Conservation (phyloP, 345 rosid species). For the Abelmoschus esculentus region DNA sequence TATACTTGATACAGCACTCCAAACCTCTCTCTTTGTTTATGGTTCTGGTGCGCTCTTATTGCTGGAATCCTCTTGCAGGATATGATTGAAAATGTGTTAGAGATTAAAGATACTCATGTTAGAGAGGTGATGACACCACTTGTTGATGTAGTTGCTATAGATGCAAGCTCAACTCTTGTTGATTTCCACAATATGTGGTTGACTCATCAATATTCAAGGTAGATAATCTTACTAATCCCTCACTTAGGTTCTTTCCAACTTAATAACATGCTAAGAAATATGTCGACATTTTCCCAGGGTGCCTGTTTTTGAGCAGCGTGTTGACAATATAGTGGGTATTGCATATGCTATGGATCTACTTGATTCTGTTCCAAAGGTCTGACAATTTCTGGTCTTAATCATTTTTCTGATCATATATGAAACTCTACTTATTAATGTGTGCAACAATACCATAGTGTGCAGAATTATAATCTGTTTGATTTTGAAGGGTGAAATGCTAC, state of each 20-base stretch:
- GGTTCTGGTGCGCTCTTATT: conserved; percentile 15
- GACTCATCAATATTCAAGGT: conserved; percentile 98
- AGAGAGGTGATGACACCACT: conserved; percentile 99
- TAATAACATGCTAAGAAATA: conserved; percentile 16
- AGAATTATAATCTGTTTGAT: conserved; percentile 43
- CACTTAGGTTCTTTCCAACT: neutral
- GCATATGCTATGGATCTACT: conserved; percentile 98
- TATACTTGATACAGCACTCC: neutral
- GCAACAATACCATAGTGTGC: conserved; percentile 33
- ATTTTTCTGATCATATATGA: conserved; percentile 5
- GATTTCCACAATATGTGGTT: conserved; percentile 88
- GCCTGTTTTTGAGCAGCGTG: conserved; percentile 97
- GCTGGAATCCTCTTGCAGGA: conserved; percentile 46
- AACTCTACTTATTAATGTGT: conserved; percentile 29
- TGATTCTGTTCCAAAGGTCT: conserved; percentile 87
- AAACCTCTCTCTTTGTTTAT: conserved; percentile 7
- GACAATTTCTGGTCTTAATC: conserved; percentile 20
- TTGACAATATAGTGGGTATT: conserved; percentile 93
- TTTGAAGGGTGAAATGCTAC: conserved; percentile 94
- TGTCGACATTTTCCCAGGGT: conserved; percentile 47
- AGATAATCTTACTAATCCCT: conserved; percentile 11
- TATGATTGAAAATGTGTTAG: conserved; percentile 98
- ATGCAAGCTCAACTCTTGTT: conserved; percentile 67
- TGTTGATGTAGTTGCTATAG: conserved; percentile 96
- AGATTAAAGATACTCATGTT: conserved; percentile 93